Evolutionary conservation across 2,329 filamentous ascomycete genomes (phyloP).

Genomic region (Phaeosphaeriaceae sp.): DNA sequence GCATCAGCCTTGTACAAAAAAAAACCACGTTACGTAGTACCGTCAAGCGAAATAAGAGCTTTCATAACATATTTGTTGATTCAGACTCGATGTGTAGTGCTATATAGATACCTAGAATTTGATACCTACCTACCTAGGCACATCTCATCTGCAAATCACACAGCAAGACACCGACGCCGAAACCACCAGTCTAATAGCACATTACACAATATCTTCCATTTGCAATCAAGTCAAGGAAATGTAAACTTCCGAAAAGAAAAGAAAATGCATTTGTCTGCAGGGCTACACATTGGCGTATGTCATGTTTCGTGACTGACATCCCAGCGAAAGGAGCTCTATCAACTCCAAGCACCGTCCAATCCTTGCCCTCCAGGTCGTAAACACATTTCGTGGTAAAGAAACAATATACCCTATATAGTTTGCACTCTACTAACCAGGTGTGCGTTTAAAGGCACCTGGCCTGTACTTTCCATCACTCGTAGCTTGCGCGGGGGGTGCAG

Average conservation of each 20-base stretch:
- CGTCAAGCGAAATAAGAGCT: too few relatives aligned
- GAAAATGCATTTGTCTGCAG: background rate
- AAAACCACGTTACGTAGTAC: too few relatives aligned
- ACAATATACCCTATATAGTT: constrained; percentile 5
- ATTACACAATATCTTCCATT: too few relatives aligned
- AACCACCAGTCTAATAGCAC: too few relatives aligned
- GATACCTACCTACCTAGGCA: too few relatives aligned
- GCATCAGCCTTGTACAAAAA: too few relatives aligned
- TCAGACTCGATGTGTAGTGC: too few relatives aligned
- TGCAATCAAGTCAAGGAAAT: too few relatives aligned
- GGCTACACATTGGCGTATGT: constrained; percentile 1
- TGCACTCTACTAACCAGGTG: constrained; percentile 10
- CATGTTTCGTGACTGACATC: constrained; percentile 1
- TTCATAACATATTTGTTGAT: too few relatives aligned
- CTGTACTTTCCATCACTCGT: constrained; percentile 49
- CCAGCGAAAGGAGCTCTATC: constrained; percentile 1
- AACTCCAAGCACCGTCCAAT: constrained; percentile 2
- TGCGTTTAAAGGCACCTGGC: constrained; percentile 46
- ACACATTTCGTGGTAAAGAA: constrained; percentile 4
- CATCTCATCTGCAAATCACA: too few relatives aligned
- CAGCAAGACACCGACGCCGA: too few relatives aligned
- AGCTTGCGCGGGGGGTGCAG: constrained; percentile 30
- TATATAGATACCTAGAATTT: too few relatives aligned
- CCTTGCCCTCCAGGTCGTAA: background rate
- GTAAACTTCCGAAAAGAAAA: background rate